Percentiles rank a stretch among this genome's conserved stretches.
phyloP scores from a whole-genome alignment of 768 basidiomycete species.

The Termitomyces sp. region DNA sequence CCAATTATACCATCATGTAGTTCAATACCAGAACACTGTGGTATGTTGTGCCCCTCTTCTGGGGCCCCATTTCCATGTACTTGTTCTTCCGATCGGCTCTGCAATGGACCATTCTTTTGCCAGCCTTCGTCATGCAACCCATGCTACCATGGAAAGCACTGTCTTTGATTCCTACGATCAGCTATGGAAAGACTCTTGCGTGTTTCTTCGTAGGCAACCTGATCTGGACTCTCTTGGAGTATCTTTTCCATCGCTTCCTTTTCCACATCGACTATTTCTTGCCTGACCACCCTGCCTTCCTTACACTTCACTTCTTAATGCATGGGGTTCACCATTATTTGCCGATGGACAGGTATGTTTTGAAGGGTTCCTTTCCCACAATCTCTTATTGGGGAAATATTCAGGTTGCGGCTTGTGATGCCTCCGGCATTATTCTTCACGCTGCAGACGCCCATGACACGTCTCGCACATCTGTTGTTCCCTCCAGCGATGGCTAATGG shows the following conservation, averaged over 20 bases:
- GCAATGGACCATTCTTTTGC: constrained; percentile 73
- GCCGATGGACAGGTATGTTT: constrained; percentile 84
- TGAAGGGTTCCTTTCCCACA: not conserved
- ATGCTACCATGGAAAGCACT: constrained; percentile 47
- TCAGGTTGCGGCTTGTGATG: constrained; percentile 91
- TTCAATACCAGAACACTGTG: constrained; percentile 82
- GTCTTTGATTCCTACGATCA: constrained; percentile 40
- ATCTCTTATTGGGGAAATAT: not conserved
- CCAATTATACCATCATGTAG: constrained; percentile 26
- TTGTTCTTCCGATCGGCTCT: constrained; percentile 77
- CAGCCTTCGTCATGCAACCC: constrained; percentile 55
- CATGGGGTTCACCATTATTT: constrained; percentile 98
- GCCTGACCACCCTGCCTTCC: constrained; percentile 75
- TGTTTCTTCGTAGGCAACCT: constrained; percentile 86
- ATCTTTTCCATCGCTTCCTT: constrained; percentile 89
- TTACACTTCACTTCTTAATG: constrained; percentile 85
- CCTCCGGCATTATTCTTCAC: constrained; percentile 78
- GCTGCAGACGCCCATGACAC: constrained; percentile 83
- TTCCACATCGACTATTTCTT: constrained; percentile 91
- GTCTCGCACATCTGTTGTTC: constrained; percentile 77
- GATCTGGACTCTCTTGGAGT: constrained; percentile 94
- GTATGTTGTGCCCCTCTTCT: constrained; percentile 90
- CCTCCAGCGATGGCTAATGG: constrained; percentile 85
- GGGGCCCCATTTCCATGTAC: constrained; percentile 83
- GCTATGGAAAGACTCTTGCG: constrained; percentile 46